Conservation (phyloP, 2,329 filamentous ascomycete genomes). For the Mariannaea elegans region DNA sequence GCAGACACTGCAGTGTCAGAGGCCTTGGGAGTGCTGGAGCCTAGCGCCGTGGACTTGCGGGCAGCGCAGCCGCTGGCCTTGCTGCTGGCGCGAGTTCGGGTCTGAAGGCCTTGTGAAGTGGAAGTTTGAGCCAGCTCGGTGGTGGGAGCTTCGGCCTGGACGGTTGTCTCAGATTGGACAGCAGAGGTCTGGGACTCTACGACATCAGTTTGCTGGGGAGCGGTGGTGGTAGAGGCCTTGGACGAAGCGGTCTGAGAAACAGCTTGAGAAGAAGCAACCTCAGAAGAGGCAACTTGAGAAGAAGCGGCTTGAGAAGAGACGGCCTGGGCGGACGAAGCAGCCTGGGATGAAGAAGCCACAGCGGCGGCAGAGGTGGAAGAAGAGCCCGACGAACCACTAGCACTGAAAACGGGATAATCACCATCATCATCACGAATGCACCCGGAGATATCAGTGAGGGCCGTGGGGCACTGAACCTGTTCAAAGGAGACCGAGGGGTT, state of each 20-base stretch:
- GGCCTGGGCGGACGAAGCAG: background rate
- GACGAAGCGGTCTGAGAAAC: background rate
- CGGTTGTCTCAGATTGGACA: background rate
- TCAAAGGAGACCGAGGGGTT: constrained; percentile 65
- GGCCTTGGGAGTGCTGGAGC: background rate
- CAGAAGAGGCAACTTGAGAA: background rate
- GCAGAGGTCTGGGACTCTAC: background rate
- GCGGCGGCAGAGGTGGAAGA: constrained; percentile 9
- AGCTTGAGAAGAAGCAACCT: background rate
- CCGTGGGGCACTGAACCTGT: constrained; percentile 64
- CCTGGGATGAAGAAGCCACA: background rate
- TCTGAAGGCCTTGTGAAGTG: constrained; percentile 9
- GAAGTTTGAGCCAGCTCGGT: constrained; percentile 8
- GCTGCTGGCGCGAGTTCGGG: constrained; percentile 17
- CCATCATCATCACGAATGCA: constrained; percentile 46
- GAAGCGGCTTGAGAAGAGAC: constrained; percentile 2
- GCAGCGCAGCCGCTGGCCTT: constrained; percentile 26
- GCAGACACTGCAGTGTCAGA: constrained; percentile 17
- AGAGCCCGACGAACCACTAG: constrained; percentile 21
- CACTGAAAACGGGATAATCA: constrained; percentile 38
- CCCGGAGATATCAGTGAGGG: constrained; percentile 52
- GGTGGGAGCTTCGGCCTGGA: constrained; percentile 19
- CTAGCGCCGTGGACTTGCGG: background rate
- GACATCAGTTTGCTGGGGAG: background rate
- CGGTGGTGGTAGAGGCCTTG: background rate